These are phyloP conservation scores for Microstegium vimineum DNA, from an alignment of 176 grass and related monocot genomes.

Conservation along the genomic window DNA sequence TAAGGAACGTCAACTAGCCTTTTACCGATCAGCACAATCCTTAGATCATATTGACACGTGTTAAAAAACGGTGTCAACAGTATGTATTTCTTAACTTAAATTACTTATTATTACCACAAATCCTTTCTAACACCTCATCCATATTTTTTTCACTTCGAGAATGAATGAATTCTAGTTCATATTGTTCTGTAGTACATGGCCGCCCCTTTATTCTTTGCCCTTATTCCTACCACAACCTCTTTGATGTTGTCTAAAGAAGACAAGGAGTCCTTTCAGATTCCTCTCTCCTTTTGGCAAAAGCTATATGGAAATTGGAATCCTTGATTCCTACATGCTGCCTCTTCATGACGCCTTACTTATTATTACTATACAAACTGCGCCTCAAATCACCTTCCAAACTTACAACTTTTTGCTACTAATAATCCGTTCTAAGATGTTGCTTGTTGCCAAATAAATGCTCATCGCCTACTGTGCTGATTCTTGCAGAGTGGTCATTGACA, in stretches of 20 bases:
- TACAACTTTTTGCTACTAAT: not conserved
- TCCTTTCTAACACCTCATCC: not conserved
- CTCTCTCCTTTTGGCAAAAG: slow-evolving; percentile 9
- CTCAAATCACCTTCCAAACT: not conserved
- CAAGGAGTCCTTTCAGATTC: slow-evolving; percentile 6
- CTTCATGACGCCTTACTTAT: not conserved
- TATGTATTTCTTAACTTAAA: not conserved
- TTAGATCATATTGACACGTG: no score
- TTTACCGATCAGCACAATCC: no score
- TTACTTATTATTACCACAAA: not conserved
- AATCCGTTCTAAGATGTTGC: not conserved
- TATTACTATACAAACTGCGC: not conserved
- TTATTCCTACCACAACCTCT: not conserved
- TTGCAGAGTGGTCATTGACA: slow-evolving; percentile 56
- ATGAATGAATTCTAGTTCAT: not conserved
- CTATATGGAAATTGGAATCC: not conserved
- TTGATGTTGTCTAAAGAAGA: not conserved
- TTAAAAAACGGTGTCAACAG: no score
- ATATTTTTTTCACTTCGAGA: not conserved
- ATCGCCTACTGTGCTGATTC: not conserved
- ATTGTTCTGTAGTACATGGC: not conserved
- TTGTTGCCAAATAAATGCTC: not conserved
- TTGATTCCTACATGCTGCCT: slow-evolving; percentile 11
- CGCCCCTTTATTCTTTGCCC: slow-evolving; percentile 4
- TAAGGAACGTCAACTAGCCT: no score